Base-by-base conservation (phyloP, 495 filamentous ascomycete species). In the Pseudevernia furfuracea region DNA sequence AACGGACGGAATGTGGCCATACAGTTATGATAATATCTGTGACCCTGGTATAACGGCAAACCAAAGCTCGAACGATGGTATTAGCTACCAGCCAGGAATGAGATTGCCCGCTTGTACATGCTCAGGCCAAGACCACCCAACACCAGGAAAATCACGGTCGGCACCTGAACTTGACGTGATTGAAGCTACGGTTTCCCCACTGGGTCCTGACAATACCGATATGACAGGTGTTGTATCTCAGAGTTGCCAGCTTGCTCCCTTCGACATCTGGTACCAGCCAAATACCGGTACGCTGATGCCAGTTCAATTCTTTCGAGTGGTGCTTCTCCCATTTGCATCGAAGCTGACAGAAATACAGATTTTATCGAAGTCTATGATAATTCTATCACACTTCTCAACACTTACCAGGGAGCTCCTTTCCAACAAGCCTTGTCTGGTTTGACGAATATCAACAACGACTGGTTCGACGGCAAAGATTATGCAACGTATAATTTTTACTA, bases 21-120 rank as follows among this genome's bases (percentile, higher is more conserved):
- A 90, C 75, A 89, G 86, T 69, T 91, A 92, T 70, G 75, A 84
- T 57, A 81, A 91, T 67, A 74, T 79, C 39, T 92, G 89, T 68
- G 89, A 91, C 72, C 81, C 80, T 9, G 89, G 89, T 37, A 90
- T 91, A 68, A 90, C 88, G 6, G 80, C 85, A n/a, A 91, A 91
- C 68, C 89, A 91, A 69, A 90, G 87, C 65, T 78, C 80, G 21
- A 73, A 77, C 0, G 87, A 90, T 72, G 89, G 89, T 17, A 71
- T 89, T 56, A 90, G 79, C 69, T 85, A 74, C 62, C 76, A 91
- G 9, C 88, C 88, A 2, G 89, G 89, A 32, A 91, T 91, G 87
- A 78, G 84, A 59, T 72, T 91, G 28, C 87, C 89, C 11, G 85
- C 83, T 0, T 91, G 89, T 68, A 85, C 87, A 25, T 91, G 89